Percentiles rank a stretch among this genome's conserved stretches.
These are phyloP conservation scores for Boletus edulis DNA, from an alignment of 768 basidiomycete species.

Conservation along the genomic window DNA sequence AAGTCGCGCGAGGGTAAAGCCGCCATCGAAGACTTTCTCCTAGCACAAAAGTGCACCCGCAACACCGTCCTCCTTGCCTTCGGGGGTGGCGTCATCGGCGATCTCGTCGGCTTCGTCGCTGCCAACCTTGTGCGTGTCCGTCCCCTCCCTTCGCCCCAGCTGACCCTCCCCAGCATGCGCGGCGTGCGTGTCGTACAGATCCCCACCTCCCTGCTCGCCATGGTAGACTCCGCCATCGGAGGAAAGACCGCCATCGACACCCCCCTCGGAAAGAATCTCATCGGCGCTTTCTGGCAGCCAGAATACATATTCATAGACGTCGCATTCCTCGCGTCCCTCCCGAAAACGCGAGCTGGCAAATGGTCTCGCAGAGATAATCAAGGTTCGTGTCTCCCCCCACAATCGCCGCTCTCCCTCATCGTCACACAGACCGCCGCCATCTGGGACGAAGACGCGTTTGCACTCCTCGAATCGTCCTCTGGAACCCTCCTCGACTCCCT, in stretches of 20 bases:
- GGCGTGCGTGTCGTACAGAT: constrained; percentile 95
- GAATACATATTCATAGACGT: constrained; percentile 97
- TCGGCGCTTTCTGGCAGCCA: constrained; percentile 99
- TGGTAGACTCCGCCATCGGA: constrained; percentile 98
- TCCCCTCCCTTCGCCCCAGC: not conserved
- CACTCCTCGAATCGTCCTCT: constrained; percentile 80
- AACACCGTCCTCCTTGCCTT: constrained; percentile 92
- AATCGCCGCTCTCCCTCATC: constrained; percentile 1
- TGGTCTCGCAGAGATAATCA: constrained; percentile 98
- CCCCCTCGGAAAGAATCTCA: constrained; percentile 95
- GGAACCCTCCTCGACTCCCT: constrained; percentile 86
- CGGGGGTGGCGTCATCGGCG: constrained; percentile 97
- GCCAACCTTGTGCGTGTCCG: constrained; percentile 79
- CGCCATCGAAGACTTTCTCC: constrained; percentile 88
- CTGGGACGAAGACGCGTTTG: constrained; percentile 91
- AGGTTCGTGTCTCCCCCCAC: constrained; percentile 50
- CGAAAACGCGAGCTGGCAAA: constrained; percentile 93
- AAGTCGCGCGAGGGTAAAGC: constrained; percentile 93
- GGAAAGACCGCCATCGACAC: constrained; percentile 99
- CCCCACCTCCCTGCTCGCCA: constrained; percentile 93
- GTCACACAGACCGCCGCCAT: constrained; percentile 89
- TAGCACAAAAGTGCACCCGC: constrained; percentile 84
- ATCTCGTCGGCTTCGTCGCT: constrained; percentile 94
- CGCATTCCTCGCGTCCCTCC: constrained; percentile 92
- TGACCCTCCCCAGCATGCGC: constrained; percentile 73